Conservation (phyloP, 1,139 yeast genomes). For the Suhomyces taliae region DNA sequence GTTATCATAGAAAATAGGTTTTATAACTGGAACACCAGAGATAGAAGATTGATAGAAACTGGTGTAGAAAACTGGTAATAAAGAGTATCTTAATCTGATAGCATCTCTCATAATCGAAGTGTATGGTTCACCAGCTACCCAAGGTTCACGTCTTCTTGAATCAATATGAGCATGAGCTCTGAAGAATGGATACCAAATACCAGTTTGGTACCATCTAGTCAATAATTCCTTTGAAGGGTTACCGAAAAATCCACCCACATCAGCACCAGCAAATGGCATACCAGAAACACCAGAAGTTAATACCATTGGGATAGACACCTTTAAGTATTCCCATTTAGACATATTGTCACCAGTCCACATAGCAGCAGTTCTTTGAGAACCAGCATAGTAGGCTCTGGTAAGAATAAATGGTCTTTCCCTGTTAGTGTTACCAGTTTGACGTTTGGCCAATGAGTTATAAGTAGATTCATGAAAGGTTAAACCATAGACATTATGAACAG, state of each 20-base stretch:
- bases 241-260: conserved; percentile 95
- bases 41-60: conserved; percentile 66
- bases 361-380: conserved; percentile 88
- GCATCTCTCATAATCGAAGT: conserved; percentile 70
- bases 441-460: conserved; percentile 56
- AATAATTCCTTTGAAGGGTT: conserved; percentile 79
- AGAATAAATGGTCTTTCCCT: conserved; percentile 81
- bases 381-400: conserved; percentile 84
- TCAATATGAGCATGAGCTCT: conserved; percentile 97
- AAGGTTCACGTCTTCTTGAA: conserved; percentile 89
- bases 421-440: conserved; percentile 42
- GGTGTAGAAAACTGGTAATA: conserved; percentile 80
- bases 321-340: conserved; percentile 88
- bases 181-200: conserved; percentile 94
- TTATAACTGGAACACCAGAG: conserved; percentile 69
- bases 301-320: conserved; percentile 82
- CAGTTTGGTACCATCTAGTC: conserved; percentile 94
- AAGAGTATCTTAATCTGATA: conserved; percentile 65
- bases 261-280: conserved; percentile 94
- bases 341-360: conserved; percentile 98
- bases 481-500: conserved; percentile 85
- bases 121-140: conserved; percentile 76
- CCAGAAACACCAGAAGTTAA: conserved; percentile 80
- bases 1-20: conserved; percentile 70
- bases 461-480: conserved; percentile 79